A percentile compares a stretch with the other conserved stretches of the same genome.
Conservation (phyloP, 192 early-diverging fungal genomes). For the Gonapodya prolifera region DNA sequence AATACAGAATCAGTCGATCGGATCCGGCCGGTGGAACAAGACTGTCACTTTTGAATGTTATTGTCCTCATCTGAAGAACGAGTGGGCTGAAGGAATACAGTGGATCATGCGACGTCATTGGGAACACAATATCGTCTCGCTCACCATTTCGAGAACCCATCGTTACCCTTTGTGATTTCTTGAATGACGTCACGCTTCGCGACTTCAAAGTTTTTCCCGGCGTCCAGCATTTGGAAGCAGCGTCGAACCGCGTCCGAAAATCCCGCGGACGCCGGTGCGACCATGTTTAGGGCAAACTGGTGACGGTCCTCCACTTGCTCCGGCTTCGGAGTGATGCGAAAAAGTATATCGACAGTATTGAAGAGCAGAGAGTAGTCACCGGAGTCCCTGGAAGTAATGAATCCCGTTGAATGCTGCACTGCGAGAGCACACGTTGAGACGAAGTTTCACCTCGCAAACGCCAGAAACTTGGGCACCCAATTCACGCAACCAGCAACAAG, state of each 20-base stretch:
- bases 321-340: background rate
- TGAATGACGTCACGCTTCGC: background rate
- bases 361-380: background rate
- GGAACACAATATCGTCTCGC: background rate
- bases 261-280: background rate
- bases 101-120: background rate
- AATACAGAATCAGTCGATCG: background rate
- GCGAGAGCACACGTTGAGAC: too few species aligned
- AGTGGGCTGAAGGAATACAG: background rate
- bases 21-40: background rate
- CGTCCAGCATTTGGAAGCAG: background rate
- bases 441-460: background rate
- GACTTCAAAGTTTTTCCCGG: background rate
- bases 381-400: background rate
- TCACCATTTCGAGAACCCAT: background rate
- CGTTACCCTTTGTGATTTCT: background rate
- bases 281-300: background rate
- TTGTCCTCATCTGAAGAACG: background rate
- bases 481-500: background rate
- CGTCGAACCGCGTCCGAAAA: background rate
- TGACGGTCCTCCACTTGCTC: background rate
- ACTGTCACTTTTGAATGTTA: background rate
- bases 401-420: too few species aligned
- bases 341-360: background rate
- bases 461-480: background rate